A percentile compares a stretch with the other conserved stretches of the same genome.
Conservation (phyloP, 2,329 filamentous ascomycete species). For the Trichoderma harzianum region DNA sequence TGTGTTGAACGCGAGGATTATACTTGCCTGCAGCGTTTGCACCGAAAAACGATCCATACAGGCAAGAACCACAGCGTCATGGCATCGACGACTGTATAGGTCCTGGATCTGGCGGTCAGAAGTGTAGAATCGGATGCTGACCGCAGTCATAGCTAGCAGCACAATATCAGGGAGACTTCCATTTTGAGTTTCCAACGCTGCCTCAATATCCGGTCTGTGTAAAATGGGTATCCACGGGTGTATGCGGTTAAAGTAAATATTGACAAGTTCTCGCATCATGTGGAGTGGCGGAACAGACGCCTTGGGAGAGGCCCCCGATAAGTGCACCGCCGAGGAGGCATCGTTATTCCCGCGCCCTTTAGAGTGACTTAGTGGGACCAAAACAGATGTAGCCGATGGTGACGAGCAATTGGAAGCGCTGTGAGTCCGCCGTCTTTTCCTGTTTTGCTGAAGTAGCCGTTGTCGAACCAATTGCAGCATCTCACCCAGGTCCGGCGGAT, state of each 20-base stretch:
- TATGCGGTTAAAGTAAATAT: constrained; percentile 15
- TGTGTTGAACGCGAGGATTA: constrained; percentile 34
- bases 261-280: constrained; percentile 16
- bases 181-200: background rate
- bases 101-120: constrained; percentile 15
- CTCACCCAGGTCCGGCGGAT: constrained; percentile 2
- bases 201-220: constrained; percentile 11
- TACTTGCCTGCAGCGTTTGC: constrained; percentile 33
- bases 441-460: constrained; percentile 11
- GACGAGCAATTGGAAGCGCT: background rate
- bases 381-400: background rate
- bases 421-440: background rate
- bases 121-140: constrained; percentile 17
- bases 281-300: constrained; percentile 12
- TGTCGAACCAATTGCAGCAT: constrained; percentile 12
- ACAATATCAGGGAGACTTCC: constrained; percentile 12
- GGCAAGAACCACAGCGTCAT: constrained; percentile 17
- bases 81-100: constrained; percentile 16
- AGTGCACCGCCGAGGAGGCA: background rate
- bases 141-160: constrained; percentile 17
- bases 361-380: background rate
- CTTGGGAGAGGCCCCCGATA: background rate
- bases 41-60: constrained; percentile 26
- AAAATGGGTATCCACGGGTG: constrained; percentile 20
- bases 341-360: background rate